A percentile compares a stretch with the other conserved stretches of the same genome.
Conservation (phyloP, 2,329 filamentous ascomycete genomes). For the Aureobasidium lini region DNA sequence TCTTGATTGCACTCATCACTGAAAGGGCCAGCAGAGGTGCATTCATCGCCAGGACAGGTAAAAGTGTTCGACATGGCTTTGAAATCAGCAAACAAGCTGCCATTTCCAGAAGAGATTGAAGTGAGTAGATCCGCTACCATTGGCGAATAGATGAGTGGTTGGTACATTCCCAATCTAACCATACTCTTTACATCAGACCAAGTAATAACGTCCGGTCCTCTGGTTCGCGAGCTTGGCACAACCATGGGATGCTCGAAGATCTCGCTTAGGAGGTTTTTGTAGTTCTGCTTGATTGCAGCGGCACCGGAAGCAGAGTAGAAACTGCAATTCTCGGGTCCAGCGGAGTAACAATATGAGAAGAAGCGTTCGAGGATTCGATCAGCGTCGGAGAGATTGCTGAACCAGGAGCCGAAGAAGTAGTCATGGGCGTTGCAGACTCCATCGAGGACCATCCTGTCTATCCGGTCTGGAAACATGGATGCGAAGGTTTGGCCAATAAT, state of each 20-base stretch:
- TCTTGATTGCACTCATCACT: constrained; percentile 17
- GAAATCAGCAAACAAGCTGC: constrained; percentile 28
- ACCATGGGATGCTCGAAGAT: constrained; percentile 36
- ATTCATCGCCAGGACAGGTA: constrained; percentile 18
- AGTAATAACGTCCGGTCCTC: constrained; percentile 28
- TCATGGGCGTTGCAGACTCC: constrained; percentile 38
- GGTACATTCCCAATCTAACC: constrained; percentile 30
- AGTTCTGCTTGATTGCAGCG: constrained; percentile 29
- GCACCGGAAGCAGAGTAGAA: constrained; percentile 30
- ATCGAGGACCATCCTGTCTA: constrained; percentile 38
- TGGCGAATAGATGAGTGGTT: constrained; percentile 25
- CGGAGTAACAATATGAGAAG: constrained; percentile 46
- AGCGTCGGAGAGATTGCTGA: constrained; percentile 43
- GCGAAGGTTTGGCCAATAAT: constrained; percentile 41
- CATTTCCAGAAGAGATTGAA: constrained; percentile 24
- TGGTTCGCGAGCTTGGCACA: constrained; percentile 32
- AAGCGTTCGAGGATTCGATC: constrained; percentile 49
- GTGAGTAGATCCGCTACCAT: constrained; percentile 26
- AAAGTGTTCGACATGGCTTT: constrained; percentile 31
- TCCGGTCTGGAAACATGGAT: constrained; percentile 37
- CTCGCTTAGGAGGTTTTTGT: constrained; percentile 32
- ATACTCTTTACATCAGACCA: constrained; percentile 29
- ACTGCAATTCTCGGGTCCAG: constrained; percentile 38
- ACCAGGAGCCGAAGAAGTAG: constrained; percentile 44
- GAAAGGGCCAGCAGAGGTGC: constrained; percentile 25